Evolutionary conservation across 1,139 yeast genomes (phyloP).

Genomic region (Diutina catenulata): DNA sequence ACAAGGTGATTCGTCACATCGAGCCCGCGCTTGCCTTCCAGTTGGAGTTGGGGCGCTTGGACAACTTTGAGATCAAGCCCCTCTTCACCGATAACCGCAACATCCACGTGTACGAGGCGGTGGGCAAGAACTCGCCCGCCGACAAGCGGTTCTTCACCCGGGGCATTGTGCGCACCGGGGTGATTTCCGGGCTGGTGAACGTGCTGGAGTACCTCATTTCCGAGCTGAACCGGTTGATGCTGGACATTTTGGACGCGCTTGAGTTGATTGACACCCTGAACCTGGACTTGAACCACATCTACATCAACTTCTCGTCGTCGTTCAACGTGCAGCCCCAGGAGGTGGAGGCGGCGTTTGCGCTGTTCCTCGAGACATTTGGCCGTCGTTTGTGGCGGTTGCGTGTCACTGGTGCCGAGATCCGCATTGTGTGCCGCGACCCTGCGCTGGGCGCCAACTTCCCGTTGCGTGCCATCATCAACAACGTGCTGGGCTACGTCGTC

Average conservation of each 20-base stretch:
- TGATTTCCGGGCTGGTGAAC: slow-evolving; percentile 82
- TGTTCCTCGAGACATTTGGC: slow-evolving; percentile 95
- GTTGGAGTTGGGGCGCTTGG: slow-evolving; percentile 85
- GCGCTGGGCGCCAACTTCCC: slow-evolving; percentile 85
- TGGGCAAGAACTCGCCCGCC: slow-evolving; percentile 85
- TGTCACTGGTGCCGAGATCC: slow-evolving; percentile 93
- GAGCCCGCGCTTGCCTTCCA: slow-evolving; percentile 98
- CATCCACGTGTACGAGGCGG: slow-evolving; percentile 93
- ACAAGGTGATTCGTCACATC: slow-evolving; percentile 89
- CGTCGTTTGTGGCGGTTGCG: slow-evolving; percentile 94
- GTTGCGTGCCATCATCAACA: slow-evolving; percentile 88
- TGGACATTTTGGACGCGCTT: slow-evolving; percentile 87
- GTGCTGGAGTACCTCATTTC: slow-evolving; percentile 90
- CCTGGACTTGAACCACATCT: slow-evolving; percentile 92
- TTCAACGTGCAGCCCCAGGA: slow-evolving; percentile 91
- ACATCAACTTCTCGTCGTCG: slow-evolving; percentile 90
- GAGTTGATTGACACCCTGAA: slow-evolving; percentile 91
- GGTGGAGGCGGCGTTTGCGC: slow-evolving; percentile 95
- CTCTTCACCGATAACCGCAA: slow-evolving; percentile 95
- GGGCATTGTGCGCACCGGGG: slow-evolving; percentile 94
- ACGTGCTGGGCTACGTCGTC: slow-evolving; percentile 94
- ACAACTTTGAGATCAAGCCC: slow-evolving; percentile 90
- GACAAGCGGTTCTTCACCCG: slow-evolving; percentile 94
- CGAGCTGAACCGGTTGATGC: slow-evolving; percentile 92
- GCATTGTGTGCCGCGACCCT: slow-evolving; percentile 91